Base-by-base conservation (phyloP, 2,329 filamentous ascomycete species). In the Pyrenochaeta sp. region DNA sequence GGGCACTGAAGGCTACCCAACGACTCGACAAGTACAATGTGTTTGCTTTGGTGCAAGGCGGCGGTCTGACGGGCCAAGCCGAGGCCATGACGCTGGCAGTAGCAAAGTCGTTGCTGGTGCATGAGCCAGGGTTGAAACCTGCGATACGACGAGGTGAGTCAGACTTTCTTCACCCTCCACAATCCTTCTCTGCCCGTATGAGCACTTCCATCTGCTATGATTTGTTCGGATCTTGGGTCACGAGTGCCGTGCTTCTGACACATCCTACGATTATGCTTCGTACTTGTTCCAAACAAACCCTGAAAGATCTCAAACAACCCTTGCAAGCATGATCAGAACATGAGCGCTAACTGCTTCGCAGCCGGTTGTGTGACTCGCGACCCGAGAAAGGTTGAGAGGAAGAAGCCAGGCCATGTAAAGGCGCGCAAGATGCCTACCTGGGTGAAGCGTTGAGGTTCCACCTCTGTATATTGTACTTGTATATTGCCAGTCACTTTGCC, bases 341-440 rank as follows among this genome's bases (percentile, higher is more conserved):
- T 44, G 50, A 51, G 45, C 76, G 74, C 84, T 87, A 77, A 87
- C 78, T 56, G 50, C 60, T 59, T 56, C 52, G 55, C 78, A 99
- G 95, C 94, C 76, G 96, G 96, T 63, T 93, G 91, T 78, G 87
- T 99, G 64, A 96, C 93, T 51, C 90, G 94, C 74, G 94, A 99
- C 82, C 87, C 90, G 56, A 92, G 94, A 82, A 89, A 85, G 74
- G 96, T 99, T 68, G 95, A 99, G 82, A 94, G 95, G 78, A 99
- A 99, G 89, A 98, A 99, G 87, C 88, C 92, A 56, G 96, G 95
- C 69, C 92, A 92, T 74, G 80, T 96, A 82, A 99, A 99, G 86
- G 94, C 95, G 57, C 91, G 95, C 81, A 99, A 99, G 88, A 96
- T 91, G 88, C 94, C 94, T 59, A 87, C 95, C 72, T 99, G 96